phyloP scores from a whole-genome alignment of 345 rosid genomes.

The Lepidium sativum region DNA sequence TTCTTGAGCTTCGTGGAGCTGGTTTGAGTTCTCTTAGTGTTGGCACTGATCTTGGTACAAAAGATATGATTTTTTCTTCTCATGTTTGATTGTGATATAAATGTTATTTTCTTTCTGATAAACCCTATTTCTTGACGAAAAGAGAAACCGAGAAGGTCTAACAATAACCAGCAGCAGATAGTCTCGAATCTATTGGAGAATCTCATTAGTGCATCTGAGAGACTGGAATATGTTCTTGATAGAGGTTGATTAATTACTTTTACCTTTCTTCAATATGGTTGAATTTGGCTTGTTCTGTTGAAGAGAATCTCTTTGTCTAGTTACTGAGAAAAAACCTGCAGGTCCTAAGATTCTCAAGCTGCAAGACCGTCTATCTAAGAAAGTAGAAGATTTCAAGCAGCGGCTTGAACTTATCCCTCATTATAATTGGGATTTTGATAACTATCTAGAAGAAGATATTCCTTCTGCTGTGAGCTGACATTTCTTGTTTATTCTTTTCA shows the following conservation, averaged over 20 bases:
- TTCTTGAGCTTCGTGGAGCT: slow-evolving; percentile 75
- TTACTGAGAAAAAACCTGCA: slow-evolving; percentile 7
- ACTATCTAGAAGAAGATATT: slow-evolving; percentile 71
- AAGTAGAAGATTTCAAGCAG: slow-evolving; percentile 43
- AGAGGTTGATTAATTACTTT: slow-evolving; percentile 26
- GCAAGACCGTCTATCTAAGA: slow-evolving; percentile 34
- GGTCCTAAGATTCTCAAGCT: slow-evolving; percentile 23
- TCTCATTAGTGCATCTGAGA: slow-evolving; percentile 27
- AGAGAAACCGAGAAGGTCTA: slow-evolving; percentile 3
- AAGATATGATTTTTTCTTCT: too few species aligned
- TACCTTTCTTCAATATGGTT: background rate
- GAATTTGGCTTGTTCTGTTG: background rate
- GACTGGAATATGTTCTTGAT: slow-evolving; percentile 29
- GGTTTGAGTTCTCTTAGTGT: slow-evolving; percentile 50
- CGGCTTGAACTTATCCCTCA: slow-evolving; percentile 50
- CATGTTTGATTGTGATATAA: too few species aligned
- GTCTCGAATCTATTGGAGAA: slow-evolving; percentile 27
- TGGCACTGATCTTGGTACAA: slow-evolving; percentile 26
- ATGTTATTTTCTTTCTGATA: too few species aligned
- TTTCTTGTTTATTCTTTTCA: slow-evolving; percentile 22
- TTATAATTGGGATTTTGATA: slow-evolving; percentile 90
- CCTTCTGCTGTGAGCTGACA: slow-evolving; percentile 92
- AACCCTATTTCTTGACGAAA: too few species aligned
- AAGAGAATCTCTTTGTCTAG: slow-evolving; percentile 32
- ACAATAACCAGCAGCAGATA: slow-evolving; percentile 1